Conservation (phyloP, 352 stramenopile species). For the Globisporangium cylindrosporum region DNA sequence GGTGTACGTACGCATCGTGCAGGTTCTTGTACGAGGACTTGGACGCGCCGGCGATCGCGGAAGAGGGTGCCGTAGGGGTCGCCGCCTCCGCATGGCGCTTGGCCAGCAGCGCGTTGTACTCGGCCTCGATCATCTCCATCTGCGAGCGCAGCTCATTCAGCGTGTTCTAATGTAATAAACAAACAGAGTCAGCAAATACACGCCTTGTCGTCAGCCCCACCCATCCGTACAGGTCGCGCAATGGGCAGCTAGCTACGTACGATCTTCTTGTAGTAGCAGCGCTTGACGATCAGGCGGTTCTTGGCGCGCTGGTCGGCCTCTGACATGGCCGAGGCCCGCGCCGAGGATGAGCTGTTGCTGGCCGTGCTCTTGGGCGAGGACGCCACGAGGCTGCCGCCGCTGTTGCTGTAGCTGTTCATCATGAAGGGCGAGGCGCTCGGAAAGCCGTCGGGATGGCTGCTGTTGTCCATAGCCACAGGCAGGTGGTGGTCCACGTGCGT, state of each 20-base stretch:
- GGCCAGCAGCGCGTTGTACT: slow-evolving; percentile 33
- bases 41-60: neutral
- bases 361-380: neutral
- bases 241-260: slow-evolving; percentile 32
- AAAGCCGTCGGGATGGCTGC: neutral
- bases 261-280: slow-evolving; percentile 82
- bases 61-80: slow-evolving; percentile 20
- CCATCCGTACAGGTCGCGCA: neutral
- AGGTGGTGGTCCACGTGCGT: slow-evolving; percentile 14
- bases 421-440: neutral
- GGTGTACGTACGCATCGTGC: slow-evolving; percentile 45
- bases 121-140: slow-evolving; percentile 32
- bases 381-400: neutral
- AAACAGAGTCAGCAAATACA: neutral
- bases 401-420: neutral
- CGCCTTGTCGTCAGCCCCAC: neutral
- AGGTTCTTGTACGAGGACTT: slow-evolving; percentile 13
- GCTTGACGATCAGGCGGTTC: slow-evolving; percentile 70
- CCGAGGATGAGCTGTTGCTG: slow-evolving; percentile 30
- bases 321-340: slow-evolving; percentile 28
- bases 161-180: slow-evolving; percentile 35
- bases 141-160: slow-evolving; percentile 54
- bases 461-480: neutral
- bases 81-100: slow-evolving; percentile 29
- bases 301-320: slow-evolving; percentile 57